Evolutionary conservation across 352 stramenopile genomes (phyloP).

Genomic region (Discostella stelligera): DNA sequence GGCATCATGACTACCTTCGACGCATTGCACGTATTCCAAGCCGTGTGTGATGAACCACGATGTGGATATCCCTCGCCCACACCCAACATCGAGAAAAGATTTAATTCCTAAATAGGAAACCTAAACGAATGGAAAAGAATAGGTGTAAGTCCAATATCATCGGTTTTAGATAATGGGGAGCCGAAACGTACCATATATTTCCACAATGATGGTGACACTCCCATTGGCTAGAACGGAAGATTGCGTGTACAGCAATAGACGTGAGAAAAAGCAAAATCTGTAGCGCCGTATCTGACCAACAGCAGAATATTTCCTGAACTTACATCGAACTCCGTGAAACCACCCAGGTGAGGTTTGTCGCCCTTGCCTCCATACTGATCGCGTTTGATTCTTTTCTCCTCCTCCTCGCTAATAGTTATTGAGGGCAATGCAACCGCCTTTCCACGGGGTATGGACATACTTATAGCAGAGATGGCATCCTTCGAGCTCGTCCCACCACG

Average conservation of each 20-base stretch:
- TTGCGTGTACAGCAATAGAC: background rate
- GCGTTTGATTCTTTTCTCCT: slow-evolving; percentile 47
- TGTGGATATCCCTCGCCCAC: slow-evolving; percentile 74
- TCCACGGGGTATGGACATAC: background rate
- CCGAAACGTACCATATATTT: slow-evolving; percentile 72
- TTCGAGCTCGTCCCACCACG: background rate
- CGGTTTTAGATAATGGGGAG: background rate
- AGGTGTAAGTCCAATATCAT: background rate
- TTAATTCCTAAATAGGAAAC: slow-evolving; percentile 63
- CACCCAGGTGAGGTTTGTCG: slow-evolving; percentile 74
- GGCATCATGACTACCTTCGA: slow-evolving; percentile 80
- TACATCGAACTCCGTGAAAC: slow-evolving; percentile 71
- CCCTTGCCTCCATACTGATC: slow-evolving; percentile 72
- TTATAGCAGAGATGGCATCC: background rate
- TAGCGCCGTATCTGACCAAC: background rate
- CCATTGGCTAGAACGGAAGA: slow-evolving; percentile 18
- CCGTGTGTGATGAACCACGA: slow-evolving; percentile 75
- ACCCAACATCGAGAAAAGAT: slow-evolving; percentile 78
- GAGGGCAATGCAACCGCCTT: slow-evolving; percentile 50
- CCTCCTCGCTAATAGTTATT: slow-evolving; percentile 39
- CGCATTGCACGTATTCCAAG: slow-evolving; percentile 66
- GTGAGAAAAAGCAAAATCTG: background rate
- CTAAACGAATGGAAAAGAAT: background rate
- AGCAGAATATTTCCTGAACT: background rate
- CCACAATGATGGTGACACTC: slow-evolving; percentile 65